These are phyloP conservation scores for Thymus quinquecostatus DNA, from an alignment of 257 asterid genomes.

Conservation along the genomic window DNA sequence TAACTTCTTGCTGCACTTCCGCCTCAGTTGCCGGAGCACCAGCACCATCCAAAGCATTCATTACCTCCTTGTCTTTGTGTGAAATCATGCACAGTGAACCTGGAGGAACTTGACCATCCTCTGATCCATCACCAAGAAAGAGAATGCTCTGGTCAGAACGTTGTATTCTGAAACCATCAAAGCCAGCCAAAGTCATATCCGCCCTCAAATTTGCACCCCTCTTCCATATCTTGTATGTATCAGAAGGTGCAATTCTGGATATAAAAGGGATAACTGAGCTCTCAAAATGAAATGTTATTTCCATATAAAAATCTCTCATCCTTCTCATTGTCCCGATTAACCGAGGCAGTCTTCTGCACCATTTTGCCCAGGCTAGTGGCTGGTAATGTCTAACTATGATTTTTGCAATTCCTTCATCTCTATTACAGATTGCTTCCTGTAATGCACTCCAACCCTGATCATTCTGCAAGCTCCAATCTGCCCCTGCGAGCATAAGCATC, in stretches of 20 bases:
- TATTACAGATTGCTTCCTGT: conserved; percentile 91
- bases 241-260: conserved; percentile 96
- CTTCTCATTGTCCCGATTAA: conserved; percentile 83
- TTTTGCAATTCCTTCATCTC: conserved; percentile 86
- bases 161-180: conserved; percentile 90
- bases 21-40: conserved; percentile 89
- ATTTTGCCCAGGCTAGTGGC: conserved; percentile 98
- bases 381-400: conserved; percentile 89
- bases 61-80: conserved; percentile 89
- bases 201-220: conserved; percentile 95
- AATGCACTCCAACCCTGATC: conserved; percentile 98
- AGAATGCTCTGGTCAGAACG: conserved; percentile 93
- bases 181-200: conserved; percentile 97
- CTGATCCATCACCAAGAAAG: conserved; percentile 97
- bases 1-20: conserved; percentile 83
- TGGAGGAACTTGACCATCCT: conserved; percentile 76
- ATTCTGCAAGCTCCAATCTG: conserved; percentile 98
- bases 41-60: conserved; percentile 97
- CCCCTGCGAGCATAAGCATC: conserved; percentile 97
- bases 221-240: conserved; percentile 95
- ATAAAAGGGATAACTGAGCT: conserved; percentile 97
- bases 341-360: conserved; percentile 97
- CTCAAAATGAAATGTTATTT: conserved; percentile 93
- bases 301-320: conserved; percentile 99
- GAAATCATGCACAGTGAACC: conserved; percentile 89